Conservation (phyloP, 805 yeast species). For the Saccharomycopsis sp. region DNA sequence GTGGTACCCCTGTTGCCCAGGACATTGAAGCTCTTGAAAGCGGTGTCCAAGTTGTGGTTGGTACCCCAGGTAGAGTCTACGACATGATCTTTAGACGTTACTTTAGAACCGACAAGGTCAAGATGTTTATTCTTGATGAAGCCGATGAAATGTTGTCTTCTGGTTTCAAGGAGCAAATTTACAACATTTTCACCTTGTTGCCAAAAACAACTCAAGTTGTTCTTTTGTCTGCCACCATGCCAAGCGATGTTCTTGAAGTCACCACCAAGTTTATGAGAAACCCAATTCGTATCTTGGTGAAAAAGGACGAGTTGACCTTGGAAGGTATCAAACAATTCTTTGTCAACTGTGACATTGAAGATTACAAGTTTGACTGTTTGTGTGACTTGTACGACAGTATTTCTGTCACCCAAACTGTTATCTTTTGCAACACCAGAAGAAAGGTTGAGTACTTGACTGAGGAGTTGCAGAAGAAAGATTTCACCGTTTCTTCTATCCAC, state of each 20-base stretch:
- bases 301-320: conserved; percentile 86
- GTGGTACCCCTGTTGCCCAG: conserved; percentile 79
- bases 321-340: conserved; percentile 93
- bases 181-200: conserved; percentile 76
- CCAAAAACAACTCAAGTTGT: conserved; percentile 89
- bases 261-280: conserved; percentile 86
- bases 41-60: conserved; percentile 89
- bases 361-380: conserved; percentile 88
- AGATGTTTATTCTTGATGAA: conserved; percentile 88
- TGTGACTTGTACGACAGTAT: conserved; percentile 92
- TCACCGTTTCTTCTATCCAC: conserved; percentile 93
- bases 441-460: conserved; percentile 89
- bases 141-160: conserved; percentile 92
- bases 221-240: conserved; percentile 89
- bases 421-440: conserved; percentile 93
- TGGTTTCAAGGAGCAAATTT: conserved; percentile 93
- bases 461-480: conserved; percentile 68
- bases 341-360: conserved; percentile 85
- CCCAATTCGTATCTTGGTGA: conserved; percentile 89
- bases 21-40: conserved; percentile 65
- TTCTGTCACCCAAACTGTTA: conserved; percentile 94
- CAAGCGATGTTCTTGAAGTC: conserved; percentile 83
- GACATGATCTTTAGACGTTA: conserved; percentile 85
- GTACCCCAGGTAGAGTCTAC: conserved; percentile 93
- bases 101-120: conserved; percentile 63